Evolutionary conservation across 2,329 filamentous ascomycete species (phyloP).

Genomic region (Fusarium sp.): DNA sequence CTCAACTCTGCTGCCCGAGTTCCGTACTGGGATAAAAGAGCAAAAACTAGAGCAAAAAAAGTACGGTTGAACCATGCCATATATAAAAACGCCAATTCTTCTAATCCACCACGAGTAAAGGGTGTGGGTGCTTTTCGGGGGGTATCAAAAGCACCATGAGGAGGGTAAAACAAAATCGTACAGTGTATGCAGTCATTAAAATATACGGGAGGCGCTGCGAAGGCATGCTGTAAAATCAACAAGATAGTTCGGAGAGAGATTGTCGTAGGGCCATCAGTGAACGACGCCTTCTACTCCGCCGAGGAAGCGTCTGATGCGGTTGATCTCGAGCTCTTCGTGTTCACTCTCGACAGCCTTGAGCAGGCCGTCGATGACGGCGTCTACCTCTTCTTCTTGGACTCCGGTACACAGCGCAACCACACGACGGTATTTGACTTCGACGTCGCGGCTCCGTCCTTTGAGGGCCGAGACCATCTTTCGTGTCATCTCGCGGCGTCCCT

Average conservation of each 20-base stretch:
- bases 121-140: conserved; percentile 31
- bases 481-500: conserved; percentile 72
- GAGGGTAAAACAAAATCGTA: conserved; percentile 29
- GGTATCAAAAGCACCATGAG: conserved; percentile 43
- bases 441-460: conserved; percentile 80
- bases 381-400: conserved; percentile 80
- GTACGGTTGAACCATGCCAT: background rate
- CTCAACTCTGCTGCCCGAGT: background rate
- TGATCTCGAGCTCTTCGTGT: conserved; percentile 76
- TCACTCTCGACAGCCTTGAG: conserved; percentile 92
- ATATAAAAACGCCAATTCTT: conserved; percentile 30
- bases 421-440: conserved; percentile 87
- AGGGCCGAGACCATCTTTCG: conserved; percentile 74
- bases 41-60: conserved; percentile 14
- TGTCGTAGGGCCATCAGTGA: conserved; percentile 46
- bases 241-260: background rate
- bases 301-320: conserved; percentile 79
- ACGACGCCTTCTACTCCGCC: conserved; percentile 76
- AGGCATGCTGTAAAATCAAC: conserved; percentile 1
- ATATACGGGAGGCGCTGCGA: conserved; percentile 9
- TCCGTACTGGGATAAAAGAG: background rate
- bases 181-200: conserved; percentile 36
- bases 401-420: conserved; percentile 89
- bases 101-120: conserved; percentile 35
- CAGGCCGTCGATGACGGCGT: conserved; percentile 79